phyloP scores from a whole-genome alignment of 2,329 filamentous ascomycete genomes.

The Penicillium griseofulvum region DNA sequence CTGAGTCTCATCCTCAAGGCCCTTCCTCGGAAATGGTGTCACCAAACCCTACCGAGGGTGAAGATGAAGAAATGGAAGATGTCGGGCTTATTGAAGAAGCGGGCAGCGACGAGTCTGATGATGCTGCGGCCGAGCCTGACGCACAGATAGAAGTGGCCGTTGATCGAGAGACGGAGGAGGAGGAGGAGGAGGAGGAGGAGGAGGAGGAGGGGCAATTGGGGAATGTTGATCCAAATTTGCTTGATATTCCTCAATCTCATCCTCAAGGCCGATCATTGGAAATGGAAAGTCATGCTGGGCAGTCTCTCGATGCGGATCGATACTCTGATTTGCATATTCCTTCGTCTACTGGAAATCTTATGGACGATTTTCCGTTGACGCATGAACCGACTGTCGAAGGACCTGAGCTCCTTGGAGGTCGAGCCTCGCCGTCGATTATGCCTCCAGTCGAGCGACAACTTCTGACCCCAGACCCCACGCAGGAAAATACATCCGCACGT shows the following conservation, averaged over 20 bases:
- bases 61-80: background rate
- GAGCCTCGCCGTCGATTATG: background rate
- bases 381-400: background rate
- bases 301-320: background rate
- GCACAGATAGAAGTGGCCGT: background rate
- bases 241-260: background rate
- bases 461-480: conserved; percentile 24
- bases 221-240: background rate
- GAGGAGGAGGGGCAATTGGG: background rate
- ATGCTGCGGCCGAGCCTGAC: background rate
- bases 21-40: background rate
- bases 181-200: background rate
- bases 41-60: background rate
- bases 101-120: background rate
- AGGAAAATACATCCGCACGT: conserved; percentile 10
- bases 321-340: background rate
- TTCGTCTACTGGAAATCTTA: background rate
- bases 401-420: background rate
- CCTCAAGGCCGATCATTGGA: background rate
- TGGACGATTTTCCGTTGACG: background rate
- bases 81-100: background rate
- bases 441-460: conserved; percentile 13
- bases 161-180: background rate
- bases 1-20: background rate
- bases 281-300: background rate